A percentile compares a stretch with the other conserved stretches of the same genome.
These are phyloP conservation scores for Coccomyxa sp. DNA, from an alignment of 139 green algal genomes.

Conservation along the genomic window DNA sequence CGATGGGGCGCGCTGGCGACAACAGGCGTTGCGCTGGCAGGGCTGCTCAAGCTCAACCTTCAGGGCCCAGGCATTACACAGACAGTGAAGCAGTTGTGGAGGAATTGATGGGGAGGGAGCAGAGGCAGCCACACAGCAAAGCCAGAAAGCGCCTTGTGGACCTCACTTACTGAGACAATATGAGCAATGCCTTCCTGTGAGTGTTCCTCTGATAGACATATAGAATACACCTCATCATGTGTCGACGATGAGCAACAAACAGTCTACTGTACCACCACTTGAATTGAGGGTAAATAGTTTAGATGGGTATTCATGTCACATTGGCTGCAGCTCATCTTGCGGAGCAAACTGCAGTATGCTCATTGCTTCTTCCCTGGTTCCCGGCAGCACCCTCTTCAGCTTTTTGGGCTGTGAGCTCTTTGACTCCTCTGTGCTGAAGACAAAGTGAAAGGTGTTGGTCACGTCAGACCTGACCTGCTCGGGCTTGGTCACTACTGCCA, in stretches of 20 bases:
- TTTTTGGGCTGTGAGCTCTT: background rate
- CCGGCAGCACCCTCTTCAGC: constrained; percentile 14
- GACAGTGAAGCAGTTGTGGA: constrained; percentile 56
- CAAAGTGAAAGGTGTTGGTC: constrained; percentile 63
- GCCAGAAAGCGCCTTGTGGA: too few relatives aligned
- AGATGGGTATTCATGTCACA: too few relatives aligned
- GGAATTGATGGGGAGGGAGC: too few relatives aligned
- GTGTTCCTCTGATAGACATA: too few relatives aligned
- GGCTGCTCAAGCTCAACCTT: constrained; percentile 72
- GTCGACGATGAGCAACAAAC: too few relatives aligned
- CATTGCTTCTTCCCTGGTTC: constrained; percentile 11
- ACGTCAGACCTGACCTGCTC: constrained; percentile 34
- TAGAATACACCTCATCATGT: too few relatives aligned
- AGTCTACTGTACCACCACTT: too few relatives aligned
- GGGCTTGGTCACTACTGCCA: constrained; percentile 46
- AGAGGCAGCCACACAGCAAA: too few relatives aligned
- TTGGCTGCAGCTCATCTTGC: background rate
- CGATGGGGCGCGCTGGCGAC: constrained; percentile 50
- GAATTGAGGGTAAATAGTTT: too few relatives aligned
- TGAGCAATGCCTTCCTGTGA: too few relatives aligned
- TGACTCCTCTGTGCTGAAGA: background rate
- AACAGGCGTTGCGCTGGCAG: constrained; percentile 50
- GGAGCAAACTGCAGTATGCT: background rate
- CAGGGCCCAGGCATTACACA: constrained; percentile 53
- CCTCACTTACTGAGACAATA: too few relatives aligned